These are phyloP conservation scores for Pyrenochaeta sp. DNA, from an alignment of 2,329 filamentous ascomycete genomes.

Conservation along the genomic window DNA sequence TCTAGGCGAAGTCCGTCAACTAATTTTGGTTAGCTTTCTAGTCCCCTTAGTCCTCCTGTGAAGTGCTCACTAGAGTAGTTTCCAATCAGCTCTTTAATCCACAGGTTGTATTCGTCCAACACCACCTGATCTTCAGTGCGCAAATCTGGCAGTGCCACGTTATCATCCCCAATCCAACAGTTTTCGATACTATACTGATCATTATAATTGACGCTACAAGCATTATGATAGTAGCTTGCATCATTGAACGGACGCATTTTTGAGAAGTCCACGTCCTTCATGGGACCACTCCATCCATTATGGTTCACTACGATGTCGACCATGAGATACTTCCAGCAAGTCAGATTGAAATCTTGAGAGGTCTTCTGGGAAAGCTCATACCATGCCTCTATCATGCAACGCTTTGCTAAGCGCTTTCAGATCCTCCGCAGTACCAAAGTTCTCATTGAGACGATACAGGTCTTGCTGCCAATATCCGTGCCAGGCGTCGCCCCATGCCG, in stretches of 20 bases:
- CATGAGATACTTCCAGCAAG: constrained; percentile 69
- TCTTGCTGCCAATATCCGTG: constrained; percentile 63
- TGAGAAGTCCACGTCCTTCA: constrained; percentile 60
- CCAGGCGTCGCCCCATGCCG: constrained; percentile 54
- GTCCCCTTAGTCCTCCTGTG: too few species aligned
- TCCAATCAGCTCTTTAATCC: constrained; percentile 22
- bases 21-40: too few species aligned
- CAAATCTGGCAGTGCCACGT: constrained; percentile 52
- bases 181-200: constrained; percentile 56
- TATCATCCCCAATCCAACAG: constrained; percentile 61
- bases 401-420: constrained; percentile 64
- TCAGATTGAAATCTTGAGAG: too few species aligned
- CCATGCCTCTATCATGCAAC: constrained; percentile 64
- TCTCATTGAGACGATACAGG: constrained; percentile 62
- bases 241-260: constrained; percentile 63
- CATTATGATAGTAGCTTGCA: constrained; percentile 66
- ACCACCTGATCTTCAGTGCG: constrained; percentile 50
- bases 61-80: constrained; percentile 46
- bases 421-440: constrained; percentile 67
- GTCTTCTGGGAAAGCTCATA: too few species aligned
- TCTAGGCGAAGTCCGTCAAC: constrained; percentile 52
- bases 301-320: constrained; percentile 67
- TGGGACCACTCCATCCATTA: constrained; percentile 60
- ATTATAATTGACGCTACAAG: constrained; percentile 64
- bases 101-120: constrained; percentile 14